phyloP scores from a whole-genome alignment of 768 basidiomycete genomes.

The Phallus indusiatus region DNA sequence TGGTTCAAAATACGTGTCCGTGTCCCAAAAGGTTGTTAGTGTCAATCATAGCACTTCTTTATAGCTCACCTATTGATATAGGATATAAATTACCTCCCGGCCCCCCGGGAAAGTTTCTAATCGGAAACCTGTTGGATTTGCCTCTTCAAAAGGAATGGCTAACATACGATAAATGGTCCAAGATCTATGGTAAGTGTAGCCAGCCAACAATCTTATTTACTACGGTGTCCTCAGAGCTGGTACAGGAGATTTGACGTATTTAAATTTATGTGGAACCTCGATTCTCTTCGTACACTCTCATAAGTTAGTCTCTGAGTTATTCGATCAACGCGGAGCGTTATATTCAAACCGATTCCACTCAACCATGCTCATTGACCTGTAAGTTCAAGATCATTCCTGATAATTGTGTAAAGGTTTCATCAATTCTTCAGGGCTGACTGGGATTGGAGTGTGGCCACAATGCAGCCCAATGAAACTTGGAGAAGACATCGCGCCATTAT shows the following conservation, averaged over 20 bases:
- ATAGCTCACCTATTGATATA: not conserved
- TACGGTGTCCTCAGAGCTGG: not conserved
- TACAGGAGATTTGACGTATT: slow-evolving; percentile 9
- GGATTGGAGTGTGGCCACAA: slow-evolving; percentile 23
- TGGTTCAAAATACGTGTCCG: not conserved
- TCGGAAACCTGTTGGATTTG: not conserved
- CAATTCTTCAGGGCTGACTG: slow-evolving; percentile 32
- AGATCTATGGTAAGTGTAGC: not conserved
- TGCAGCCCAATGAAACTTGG: slow-evolving; percentile 27
- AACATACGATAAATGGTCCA: not conserved
- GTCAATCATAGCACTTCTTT: not conserved
- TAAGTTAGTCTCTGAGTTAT: slow-evolving; percentile 6
- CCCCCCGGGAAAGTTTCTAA: not conserved
- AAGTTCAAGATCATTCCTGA: slow-evolving; percentile 16
- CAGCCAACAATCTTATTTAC: not conserved
- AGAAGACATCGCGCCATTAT: slow-evolving; percentile 16
- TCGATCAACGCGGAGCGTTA: slow-evolving; percentile 9
- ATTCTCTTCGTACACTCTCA: slow-evolving; percentile 7
- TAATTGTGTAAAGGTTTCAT: slow-evolving; percentile 37
- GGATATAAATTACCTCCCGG: not conserved
- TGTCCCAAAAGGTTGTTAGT: not conserved
- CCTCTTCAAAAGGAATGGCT: not conserved
- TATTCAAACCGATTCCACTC: slow-evolving; percentile 10
- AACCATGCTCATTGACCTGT: slow-evolving; percentile 14
- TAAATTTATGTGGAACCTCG: slow-evolving; percentile 5